A percentile compares a stretch with the other conserved stretches of the same genome.
Evolutionary conservation across 495 filamentous ascomycete species (phyloP).

Genomic region (Penicillium goetzii): DNA sequence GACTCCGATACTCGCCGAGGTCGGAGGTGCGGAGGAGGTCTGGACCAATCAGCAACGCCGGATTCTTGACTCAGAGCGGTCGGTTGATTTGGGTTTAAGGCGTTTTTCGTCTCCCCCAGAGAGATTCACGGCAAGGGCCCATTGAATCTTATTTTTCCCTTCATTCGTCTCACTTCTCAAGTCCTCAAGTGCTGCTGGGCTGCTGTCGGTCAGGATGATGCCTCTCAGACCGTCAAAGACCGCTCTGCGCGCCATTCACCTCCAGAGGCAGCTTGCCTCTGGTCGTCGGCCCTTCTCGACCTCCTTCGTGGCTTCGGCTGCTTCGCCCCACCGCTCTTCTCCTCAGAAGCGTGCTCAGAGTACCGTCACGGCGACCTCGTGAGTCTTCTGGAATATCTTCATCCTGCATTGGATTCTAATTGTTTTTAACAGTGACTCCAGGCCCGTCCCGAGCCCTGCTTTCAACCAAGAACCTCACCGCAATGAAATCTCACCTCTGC

Average conservation of each 20-base stretch:
- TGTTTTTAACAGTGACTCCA: constrained; percentile 37
- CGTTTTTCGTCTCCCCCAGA: constrained; percentile 35
- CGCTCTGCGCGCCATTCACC: constrained; percentile 49
- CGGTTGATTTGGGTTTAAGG: constrained; percentile 30
- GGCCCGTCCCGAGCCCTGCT: constrained; percentile 67
- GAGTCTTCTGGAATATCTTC: constrained; percentile 26
- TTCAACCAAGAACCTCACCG: constrained; percentile 67
- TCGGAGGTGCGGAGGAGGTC: constrained; percentile 37
- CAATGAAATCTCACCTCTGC: constrained; percentile 72
- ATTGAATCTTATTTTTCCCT: constrained; percentile 25
- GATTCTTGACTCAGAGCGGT: constrained; percentile 36
- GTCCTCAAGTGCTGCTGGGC: constrained; percentile 26
- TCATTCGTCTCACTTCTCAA: constrained; percentile 6
- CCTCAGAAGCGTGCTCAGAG: constrained; percentile 53
- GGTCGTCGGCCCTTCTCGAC: constrained; percentile 47
- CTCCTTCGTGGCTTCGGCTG: constrained; percentile 45
- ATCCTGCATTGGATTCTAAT: constrained; percentile 19
- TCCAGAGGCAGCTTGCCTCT: constrained; percentile 46
- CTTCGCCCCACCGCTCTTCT: constrained; percentile 52
- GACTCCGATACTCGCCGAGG: constrained; percentile 30
- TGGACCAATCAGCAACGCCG: constrained; percentile 34
- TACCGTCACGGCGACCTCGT: constrained; percentile 54
- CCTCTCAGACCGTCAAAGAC: constrained; percentile 53
- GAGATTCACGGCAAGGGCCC: constrained; percentile 29
- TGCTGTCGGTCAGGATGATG: constrained; percentile 50